phyloP scores from a whole-genome alignment of 2,329 filamentous ascomycete genomes.

The Eurotiales sp. region DNA sequence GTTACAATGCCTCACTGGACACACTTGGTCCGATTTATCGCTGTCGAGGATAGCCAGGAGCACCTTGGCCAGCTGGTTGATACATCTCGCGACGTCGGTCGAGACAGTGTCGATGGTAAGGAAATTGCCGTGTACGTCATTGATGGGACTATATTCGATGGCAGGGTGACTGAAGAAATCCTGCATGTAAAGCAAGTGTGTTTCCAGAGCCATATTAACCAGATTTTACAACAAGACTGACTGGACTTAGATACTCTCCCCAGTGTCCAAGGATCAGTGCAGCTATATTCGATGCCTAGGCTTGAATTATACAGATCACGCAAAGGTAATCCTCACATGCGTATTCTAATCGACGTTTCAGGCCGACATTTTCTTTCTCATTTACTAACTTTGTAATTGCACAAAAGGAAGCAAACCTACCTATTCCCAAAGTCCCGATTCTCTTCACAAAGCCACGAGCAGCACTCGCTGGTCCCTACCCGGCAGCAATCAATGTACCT shows the following conservation, averaged over 20 bases:
- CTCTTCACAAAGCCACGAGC: constrained; percentile 30
- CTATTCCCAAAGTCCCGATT: constrained; percentile 26
- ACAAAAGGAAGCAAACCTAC: constrained; percentile 24
- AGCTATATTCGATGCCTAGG: constrained; percentile 30
- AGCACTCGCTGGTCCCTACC: constrained; percentile 25
- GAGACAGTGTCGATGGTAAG: constrained; percentile 19
- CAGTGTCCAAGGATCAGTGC: constrained; percentile 22
- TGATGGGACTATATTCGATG: constrained; percentile 27
- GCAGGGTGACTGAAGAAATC: constrained; percentile 21
- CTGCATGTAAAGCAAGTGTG: constrained; percentile 23
- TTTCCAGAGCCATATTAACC: too few species aligned
- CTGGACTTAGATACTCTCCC: constrained; percentile 25
- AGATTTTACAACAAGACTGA: not conserved
- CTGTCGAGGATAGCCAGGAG: constrained; percentile 25
- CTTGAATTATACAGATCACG: constrained; percentile 30
- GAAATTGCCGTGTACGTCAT: constrained; percentile 24
- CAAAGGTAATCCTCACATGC: constrained; percentile 20
- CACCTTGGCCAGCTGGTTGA: constrained; percentile 31
- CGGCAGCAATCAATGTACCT: constrained; percentile 26
- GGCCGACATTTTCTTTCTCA: too few species aligned
- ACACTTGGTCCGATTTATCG: constrained; percentile 30
- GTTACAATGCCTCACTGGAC: constrained; percentile 24
- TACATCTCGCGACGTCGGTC: constrained; percentile 24
- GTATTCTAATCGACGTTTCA: too few species aligned
- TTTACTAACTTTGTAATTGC: not conserved